phyloP scores from a whole-genome alignment of 805 yeast genomes.

The Saccharomyces jurei region DNA sequence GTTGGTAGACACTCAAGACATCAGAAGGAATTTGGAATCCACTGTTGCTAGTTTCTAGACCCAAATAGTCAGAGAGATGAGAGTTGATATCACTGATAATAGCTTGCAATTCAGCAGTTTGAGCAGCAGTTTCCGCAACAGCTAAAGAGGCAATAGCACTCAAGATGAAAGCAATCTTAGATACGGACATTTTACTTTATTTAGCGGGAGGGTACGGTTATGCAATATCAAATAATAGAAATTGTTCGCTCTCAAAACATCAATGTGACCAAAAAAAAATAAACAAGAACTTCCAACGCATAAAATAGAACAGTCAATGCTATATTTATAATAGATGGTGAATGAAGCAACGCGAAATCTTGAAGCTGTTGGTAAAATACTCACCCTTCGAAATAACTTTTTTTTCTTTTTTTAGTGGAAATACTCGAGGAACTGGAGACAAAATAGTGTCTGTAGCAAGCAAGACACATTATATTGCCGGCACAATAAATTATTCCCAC shows the following conservation, averaged over 20 bases:
- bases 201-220: not conserved
- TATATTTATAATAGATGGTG: not conserved
- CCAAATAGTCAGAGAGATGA: slow-evolving; percentile 8
- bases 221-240: not conserved
- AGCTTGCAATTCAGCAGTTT: slow-evolving; percentile 10
- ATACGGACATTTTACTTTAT: not conserved
- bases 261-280: not conserved
- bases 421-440: not conserved
- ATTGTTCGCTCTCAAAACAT: not conserved
- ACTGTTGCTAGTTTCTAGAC: slow-evolving; percentile 4
- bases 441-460: not conserved
- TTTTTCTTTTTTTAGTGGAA: not conserved
- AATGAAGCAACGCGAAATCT: not conserved
- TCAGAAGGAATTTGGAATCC: slow-evolving; percentile 24
- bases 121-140: slow-evolving; percentile 3
- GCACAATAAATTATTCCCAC: not conserved
- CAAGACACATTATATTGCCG: not conserved
- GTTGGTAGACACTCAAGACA: slow-evolving; percentile 23
- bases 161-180: slow-evolving; percentile 2
- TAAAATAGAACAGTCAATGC: not conserved
- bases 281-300: not conserved
- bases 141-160: slow-evolving; percentile 4
- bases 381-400: not conserved
- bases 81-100: slow-evolving; percentile 11
- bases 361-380: not conserved